Evolutionary conservation across 345 rosid species (phyloP).

Genomic region (Eucalyptus cloeziana): DNA sequence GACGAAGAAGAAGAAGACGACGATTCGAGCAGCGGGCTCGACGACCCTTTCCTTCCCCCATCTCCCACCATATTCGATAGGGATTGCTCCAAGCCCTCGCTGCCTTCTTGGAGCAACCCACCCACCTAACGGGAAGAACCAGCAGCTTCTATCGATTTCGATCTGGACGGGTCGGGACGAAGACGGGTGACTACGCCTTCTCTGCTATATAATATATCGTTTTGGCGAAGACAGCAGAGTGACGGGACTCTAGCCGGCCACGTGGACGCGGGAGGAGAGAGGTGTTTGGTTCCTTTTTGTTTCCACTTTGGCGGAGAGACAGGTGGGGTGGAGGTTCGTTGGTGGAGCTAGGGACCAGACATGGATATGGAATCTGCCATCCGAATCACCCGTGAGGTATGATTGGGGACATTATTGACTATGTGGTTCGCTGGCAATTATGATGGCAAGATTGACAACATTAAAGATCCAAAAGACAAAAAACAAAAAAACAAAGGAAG

Average conservation of each 20-base stretch:
- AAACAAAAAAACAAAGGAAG: neutral
- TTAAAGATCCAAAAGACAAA: neutral
- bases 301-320: too few relatives aligned
- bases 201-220: neutral
- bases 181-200: neutral
- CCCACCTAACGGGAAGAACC: neutral
- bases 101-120: neutral
- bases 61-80: neutral
- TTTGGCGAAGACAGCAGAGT: neutral
- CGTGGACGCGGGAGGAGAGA: neutral
- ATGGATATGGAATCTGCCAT: neutral
- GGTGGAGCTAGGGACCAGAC: neutral
- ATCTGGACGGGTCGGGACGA: neutral
- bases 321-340: neutral
- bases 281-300: neutral
- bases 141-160: neutral
- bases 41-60: neutral
- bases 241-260: neutral
- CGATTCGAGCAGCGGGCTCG: constrained; percentile 19
- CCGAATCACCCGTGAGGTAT: neutral
- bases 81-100: neutral
- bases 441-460: neutral
- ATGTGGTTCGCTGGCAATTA: neutral
- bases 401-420: neutral
- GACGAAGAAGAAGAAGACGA: neutral